These are phyloP conservation scores for Pythium diclinum DNA, from an alignment of 352 stramenopile species.

Conservation along the genomic window DNA sequence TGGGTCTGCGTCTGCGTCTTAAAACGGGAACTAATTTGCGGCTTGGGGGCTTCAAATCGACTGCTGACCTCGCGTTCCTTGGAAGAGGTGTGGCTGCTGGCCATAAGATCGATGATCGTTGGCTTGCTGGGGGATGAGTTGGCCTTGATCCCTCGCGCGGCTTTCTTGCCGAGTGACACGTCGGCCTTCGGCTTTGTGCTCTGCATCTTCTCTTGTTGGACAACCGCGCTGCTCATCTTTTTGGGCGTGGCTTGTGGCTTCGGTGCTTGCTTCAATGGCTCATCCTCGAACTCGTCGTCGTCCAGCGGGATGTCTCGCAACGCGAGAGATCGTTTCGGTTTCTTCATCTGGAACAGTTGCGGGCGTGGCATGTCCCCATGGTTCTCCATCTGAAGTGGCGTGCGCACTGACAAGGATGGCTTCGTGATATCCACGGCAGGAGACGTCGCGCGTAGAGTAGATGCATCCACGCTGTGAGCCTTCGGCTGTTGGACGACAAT, in stretches of 20 bases:
- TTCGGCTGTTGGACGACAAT: too few relatives aligned
- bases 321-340: conserved; percentile 20
- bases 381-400: background rate
- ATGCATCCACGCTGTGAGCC: too few relatives aligned
- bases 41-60: background rate
- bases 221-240: background rate
- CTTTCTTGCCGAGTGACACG: background rate
- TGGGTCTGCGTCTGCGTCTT: conserved; percentile 3
- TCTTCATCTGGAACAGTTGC: conserved; percentile 3
- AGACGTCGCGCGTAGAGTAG: background rate
- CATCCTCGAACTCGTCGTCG: background rate
- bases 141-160: background rate
- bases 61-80: too few relatives aligned
- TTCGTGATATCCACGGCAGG: background rate
- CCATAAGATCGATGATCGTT: background rate
- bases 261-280: background rate
- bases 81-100: background rate
- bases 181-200: background rate
- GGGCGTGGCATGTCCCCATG: background rate
- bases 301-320: background rate
- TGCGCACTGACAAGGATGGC: background rate
- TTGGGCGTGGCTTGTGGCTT: background rate
- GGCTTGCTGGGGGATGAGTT: background rate
- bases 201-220: background rate
- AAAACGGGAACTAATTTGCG: background rate